phyloP scores from a whole-genome alignment of 257 asterid species.

The Verbascum thapsus region DNA sequence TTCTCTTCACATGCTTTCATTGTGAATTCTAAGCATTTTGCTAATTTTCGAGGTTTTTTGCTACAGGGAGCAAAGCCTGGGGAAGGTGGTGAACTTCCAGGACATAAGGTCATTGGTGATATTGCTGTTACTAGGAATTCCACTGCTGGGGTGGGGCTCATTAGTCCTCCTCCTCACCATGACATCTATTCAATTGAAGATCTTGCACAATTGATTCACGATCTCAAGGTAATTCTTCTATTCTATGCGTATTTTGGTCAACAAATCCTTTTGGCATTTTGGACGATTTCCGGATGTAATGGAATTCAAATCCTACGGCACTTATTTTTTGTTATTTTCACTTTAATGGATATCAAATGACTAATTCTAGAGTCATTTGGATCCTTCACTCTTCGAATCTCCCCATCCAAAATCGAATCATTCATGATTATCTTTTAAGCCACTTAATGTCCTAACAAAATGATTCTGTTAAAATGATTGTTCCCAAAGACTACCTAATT shows the following conservation, averaged over 20 bases:
- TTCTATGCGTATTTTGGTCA: no score
- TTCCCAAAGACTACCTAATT: background rate
- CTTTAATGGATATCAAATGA: no score
- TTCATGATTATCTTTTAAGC: background rate
- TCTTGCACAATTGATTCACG: slow-evolving; percentile 97
- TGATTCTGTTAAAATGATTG: slow-evolving; percentile 5
- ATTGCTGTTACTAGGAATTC: slow-evolving; percentile 97
- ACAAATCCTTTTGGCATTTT: no score
- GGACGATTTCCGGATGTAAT: no score
- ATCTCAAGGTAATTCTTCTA: slow-evolving; percentile 69
- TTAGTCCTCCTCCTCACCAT: slow-evolving; percentile 99
- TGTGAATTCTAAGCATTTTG: slow-evolving; percentile 9
- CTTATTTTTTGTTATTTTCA: no score
- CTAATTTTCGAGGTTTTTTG: slow-evolving; percentile 36
- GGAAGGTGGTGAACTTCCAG: slow-evolving; percentile 99
- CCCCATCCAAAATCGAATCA: no score
- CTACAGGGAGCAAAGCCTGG: slow-evolving; percentile 99
- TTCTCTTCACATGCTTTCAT: slow-evolving; percentile 31
- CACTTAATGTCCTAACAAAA: slow-evolving; percentile 10
- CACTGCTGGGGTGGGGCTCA: slow-evolving; percentile 97
- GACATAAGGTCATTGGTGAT: slow-evolving; percentile 98
- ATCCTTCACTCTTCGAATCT: no score
- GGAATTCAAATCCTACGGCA: no score
- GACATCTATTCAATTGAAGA: slow-evolving; percentile 98
- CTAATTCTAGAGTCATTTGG: no score